Conservation (phyloP, 805 yeast genomes). For the Sungouiella blattae region DNA sequence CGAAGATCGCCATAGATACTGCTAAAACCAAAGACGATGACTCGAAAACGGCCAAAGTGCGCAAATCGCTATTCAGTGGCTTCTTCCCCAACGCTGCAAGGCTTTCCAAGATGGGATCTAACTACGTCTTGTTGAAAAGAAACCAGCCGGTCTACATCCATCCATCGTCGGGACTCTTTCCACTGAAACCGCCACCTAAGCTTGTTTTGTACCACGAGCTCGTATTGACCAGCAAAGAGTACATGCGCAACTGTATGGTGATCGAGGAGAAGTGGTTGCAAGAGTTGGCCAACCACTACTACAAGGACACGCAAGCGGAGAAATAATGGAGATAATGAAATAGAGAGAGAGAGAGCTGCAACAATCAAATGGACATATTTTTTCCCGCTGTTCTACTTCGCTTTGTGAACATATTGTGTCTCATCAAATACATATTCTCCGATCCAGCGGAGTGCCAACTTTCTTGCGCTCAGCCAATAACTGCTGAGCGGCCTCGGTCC, state of each 20-base stretch:
- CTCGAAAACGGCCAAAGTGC: constrained; percentile 27
- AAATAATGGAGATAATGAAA: neutral
- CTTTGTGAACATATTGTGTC: too few species aligned
- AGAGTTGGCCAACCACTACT: constrained; percentile 71
- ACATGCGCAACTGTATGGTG: constrained; percentile 77
- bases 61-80: constrained; percentile 61
- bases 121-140: constrained; percentile 61
- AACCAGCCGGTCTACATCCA: constrained; percentile 77
- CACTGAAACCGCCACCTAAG: constrained; percentile 68
- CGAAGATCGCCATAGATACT: constrained; percentile 42
- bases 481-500: constrained; percentile 4
- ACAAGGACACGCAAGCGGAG: constrained; percentile 23
- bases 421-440: neutral
- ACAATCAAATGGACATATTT: neutral
- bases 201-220: constrained; percentile 77
- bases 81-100: constrained; percentile 65
- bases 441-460: neutral
- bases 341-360: neutral
- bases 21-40: constrained; percentile 20
- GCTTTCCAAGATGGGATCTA: constrained; percentile 60
- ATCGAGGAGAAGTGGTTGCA: constrained; percentile 68
- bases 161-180: constrained; percentile 75
- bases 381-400: neutral
- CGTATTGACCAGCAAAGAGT: constrained; percentile 82
- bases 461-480: constrained; percentile 2